A percentile compares a stretch with the other conserved stretches of the same genome.
These are phyloP conservation scores for Vaucheria bursata DNA, from an alignment of 352 stramenopile species.

Conservation along the genomic window DNA sequence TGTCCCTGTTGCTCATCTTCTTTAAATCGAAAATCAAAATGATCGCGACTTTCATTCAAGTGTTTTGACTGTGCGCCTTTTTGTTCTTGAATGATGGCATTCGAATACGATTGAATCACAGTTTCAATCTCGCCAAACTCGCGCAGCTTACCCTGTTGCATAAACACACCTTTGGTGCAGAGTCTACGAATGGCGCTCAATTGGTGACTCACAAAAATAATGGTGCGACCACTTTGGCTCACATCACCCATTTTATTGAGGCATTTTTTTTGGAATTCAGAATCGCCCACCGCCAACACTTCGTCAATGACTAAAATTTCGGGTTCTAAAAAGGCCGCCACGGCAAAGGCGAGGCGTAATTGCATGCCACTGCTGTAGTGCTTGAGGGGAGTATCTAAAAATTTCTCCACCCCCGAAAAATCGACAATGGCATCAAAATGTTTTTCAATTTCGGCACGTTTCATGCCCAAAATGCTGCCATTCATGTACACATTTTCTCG, in stretches of 20 bases:
- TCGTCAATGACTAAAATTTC: too few species aligned
- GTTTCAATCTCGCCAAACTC: too few species aligned
- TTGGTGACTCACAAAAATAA: constrained; percentile 14
- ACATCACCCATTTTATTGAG: constrained; percentile 3
- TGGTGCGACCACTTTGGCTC: background rate
- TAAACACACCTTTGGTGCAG: too few species aligned
- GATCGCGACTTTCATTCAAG: too few species aligned
- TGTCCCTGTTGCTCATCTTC: too few species aligned
- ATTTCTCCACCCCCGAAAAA: constrained; percentile 8
- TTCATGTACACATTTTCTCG: constrained; percentile 11
- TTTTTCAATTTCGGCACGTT: background rate
- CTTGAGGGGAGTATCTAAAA: constrained; percentile 8
- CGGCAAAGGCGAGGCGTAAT: background rate
- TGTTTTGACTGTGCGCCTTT: too few species aligned
- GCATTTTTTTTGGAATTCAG: constrained; percentile 11
- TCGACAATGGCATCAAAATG: background rate
- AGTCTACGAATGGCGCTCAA: too few species aligned
- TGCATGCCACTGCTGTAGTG: constrained; percentile 3
- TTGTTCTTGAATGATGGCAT: too few species aligned
- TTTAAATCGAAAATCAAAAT: too few species aligned
- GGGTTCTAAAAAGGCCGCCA: constrained; percentile 8
- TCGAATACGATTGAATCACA: too few species aligned
- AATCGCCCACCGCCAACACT: background rate
- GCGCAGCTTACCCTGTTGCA: too few species aligned
- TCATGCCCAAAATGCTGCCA: background rate